phyloP scores from a whole-genome alignment of 2,329 filamentous ascomycete species.

The Fusarium musae region DNA sequence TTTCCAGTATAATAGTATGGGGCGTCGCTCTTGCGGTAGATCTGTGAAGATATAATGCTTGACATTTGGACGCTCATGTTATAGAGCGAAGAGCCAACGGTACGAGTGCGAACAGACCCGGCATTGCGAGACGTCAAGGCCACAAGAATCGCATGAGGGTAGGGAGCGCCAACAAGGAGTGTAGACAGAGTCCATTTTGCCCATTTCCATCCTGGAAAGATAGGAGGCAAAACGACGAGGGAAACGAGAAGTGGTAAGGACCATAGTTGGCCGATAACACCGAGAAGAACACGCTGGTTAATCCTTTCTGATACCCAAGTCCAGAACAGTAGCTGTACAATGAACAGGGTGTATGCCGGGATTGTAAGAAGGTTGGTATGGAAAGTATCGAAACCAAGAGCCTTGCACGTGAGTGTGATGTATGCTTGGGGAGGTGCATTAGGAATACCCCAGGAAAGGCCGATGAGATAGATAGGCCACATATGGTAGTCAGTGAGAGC shows the following conservation, averaged over 20 bases:
- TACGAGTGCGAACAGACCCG: not conserved
- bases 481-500: not conserved
- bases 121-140: not conserved
- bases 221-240: not conserved
- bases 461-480: not conserved
- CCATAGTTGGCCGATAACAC: not conserved
- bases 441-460: not conserved
- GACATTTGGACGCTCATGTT: not conserved
- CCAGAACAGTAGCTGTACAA: not conserved
- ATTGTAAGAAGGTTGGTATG: not conserved
- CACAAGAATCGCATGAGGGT: not conserved
- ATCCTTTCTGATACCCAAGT: not conserved
- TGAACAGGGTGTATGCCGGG: not conserved
- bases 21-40: not conserved
- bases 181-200: not conserved
- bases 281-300: not conserved
- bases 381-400: not conserved
- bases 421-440: not conserved
- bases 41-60: not conserved
- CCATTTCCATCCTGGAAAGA: not conserved
- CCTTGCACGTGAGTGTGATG: not conserved
- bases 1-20: not conserved
- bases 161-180: not conserved
- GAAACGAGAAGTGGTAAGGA: not conserved
- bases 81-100: not conserved